A percentile compares a stretch with the other conserved stretches of the same genome.
Conservation (phyloP, 2,329 filamentous ascomycete species). For the Tolypocladium sp. region DNA sequence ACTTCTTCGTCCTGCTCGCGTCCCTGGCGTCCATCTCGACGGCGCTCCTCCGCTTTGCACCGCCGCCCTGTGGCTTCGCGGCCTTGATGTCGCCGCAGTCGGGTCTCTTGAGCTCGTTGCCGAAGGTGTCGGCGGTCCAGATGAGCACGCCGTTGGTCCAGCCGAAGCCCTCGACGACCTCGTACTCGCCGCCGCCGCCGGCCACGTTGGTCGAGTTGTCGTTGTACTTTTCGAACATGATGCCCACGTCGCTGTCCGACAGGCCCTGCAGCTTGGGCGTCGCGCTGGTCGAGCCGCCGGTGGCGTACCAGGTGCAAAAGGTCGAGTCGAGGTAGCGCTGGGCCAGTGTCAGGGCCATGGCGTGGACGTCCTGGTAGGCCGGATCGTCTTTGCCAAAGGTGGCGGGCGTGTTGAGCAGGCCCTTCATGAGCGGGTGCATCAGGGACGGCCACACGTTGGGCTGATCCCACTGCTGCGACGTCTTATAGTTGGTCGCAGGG, state of each 20-base stretch:
- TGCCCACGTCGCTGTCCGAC: constrained; percentile 34
- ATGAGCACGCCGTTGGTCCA: constrained; percentile 63
- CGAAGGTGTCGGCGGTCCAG: constrained; percentile 56
- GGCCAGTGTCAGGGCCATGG: constrained; percentile 47
- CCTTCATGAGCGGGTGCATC: constrained; percentile 54
- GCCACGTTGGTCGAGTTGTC: constrained; percentile 51
- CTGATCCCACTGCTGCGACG: constrained; percentile 61
- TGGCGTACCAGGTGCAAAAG: constrained; percentile 63
- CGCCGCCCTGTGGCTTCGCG: constrained; percentile 20
- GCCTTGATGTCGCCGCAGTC: constrained; percentile 43
- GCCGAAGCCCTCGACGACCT: constrained; percentile 61
- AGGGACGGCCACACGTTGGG: constrained; percentile 63
- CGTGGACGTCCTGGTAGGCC: constrained; percentile 42
- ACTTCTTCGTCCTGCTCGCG: constrained; percentile 38
- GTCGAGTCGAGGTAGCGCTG: constrained; percentile 60
- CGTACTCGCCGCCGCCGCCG: constrained; percentile 59
- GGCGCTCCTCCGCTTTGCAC: constrained; percentile 27
- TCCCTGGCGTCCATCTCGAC: constrained; percentile 38
- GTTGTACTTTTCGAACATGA: constrained; percentile 64
- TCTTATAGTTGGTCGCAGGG: constrained; percentile 50
- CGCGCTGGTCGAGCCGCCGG: constrained; percentile 49
- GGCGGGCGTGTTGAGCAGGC: constrained; percentile 49
- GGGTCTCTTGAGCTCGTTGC: constrained; percentile 41
- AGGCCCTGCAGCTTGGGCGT: constrained; percentile 41
- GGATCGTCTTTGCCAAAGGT: constrained; percentile 45